phyloP scores from a whole-genome alignment of 2,329 filamentous ascomycete species.

The Chrysosporium queenslandicum region DNA sequence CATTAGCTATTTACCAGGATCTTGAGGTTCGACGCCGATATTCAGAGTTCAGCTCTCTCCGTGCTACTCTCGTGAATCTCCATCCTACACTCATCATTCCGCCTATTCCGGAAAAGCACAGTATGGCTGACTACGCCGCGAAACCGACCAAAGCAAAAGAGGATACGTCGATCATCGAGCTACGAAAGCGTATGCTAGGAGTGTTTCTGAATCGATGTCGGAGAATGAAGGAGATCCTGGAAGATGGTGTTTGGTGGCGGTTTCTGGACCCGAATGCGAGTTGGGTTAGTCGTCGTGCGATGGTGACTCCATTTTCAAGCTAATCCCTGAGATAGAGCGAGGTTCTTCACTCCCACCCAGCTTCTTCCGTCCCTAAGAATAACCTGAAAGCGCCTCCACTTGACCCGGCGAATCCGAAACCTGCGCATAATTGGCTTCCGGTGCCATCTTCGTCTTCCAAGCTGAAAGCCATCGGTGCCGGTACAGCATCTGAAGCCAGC shows the following conservation, averaged over 20 bases:
- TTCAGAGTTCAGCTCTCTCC: constrained; percentile 87
- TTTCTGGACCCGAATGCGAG: constrained; percentile 97
- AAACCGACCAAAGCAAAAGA: constrained; percentile 98
- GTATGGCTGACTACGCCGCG: constrained; percentile 95
- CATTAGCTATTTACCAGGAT: constrained; percentile 50
- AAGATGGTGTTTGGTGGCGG: constrained; percentile 94
- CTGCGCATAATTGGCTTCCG: constrained; percentile 78
- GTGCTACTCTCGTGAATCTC: constrained; percentile 77
- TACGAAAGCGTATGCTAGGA: constrained; percentile 90
- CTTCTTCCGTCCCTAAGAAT: constrained; percentile 85
- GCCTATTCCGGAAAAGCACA: constrained; percentile 96
- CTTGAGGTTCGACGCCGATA: constrained; percentile 90
- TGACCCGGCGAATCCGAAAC: constrained; percentile 82
- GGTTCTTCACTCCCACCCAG: constrained; percentile 84
- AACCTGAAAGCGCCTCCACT: constrained; percentile 91
- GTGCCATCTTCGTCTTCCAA: constrained; percentile 78
- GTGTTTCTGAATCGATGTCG: constrained; percentile 92
- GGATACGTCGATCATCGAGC: constrained; percentile 90
- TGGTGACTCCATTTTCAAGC: neutral
- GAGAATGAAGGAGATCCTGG: constrained; percentile 80
- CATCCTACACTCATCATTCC: constrained; percentile 94
- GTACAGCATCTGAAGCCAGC: constrained; percentile 35
- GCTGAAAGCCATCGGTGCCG: constrained; percentile 48
- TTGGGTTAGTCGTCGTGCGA: constrained; percentile 53
- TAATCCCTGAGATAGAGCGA: constrained; percentile 54